phyloP scores from a whole-genome alignment of 345 rosid species.

The Pelargonium nanum region DNA sequence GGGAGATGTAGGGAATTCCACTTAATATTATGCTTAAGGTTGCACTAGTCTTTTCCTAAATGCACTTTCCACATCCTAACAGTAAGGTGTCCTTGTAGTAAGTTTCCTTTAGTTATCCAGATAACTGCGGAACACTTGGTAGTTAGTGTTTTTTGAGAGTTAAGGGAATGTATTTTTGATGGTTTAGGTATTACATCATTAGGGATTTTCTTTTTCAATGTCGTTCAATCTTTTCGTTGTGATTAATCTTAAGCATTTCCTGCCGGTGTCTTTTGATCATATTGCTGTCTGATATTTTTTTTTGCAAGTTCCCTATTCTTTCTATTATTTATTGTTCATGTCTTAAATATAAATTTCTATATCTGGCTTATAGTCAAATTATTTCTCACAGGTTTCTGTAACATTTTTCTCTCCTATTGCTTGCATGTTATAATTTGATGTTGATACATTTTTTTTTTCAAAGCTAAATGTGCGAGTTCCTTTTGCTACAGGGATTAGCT shows the following conservation, averaged over 20 bases:
- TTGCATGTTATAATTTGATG: neutral
- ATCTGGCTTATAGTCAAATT: neutral
- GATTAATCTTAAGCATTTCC: neutral
- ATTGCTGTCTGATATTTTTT: too few species aligned
- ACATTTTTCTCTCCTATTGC: neutral
- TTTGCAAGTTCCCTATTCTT: too few species aligned
- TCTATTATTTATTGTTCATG: too few species aligned
- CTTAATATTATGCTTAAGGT: neutral
- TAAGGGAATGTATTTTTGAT: too few species aligned
- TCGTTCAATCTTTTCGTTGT: neutral
- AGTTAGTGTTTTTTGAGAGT: too few species aligned
- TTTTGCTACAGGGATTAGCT: neutral
- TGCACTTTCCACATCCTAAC: too few species aligned
- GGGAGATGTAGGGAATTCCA: neutral
- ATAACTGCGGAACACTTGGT: too few species aligned
- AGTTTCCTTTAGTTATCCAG: too few species aligned
- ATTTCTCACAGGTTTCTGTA: neutral
- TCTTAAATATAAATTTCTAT: too few species aligned
- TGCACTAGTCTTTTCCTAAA: neutral
- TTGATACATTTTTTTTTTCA: neutral
- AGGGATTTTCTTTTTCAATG: too few species aligned
- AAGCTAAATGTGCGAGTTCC: neutral
- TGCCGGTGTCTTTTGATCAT: neutral
- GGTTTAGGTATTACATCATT: too few species aligned
- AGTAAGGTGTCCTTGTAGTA: too few species aligned